Evolutionary conservation across 78 protist genomes (phyloP), one percentile per base, ranked within the genome.

Genomic region (Acrasis kona): DNA sequence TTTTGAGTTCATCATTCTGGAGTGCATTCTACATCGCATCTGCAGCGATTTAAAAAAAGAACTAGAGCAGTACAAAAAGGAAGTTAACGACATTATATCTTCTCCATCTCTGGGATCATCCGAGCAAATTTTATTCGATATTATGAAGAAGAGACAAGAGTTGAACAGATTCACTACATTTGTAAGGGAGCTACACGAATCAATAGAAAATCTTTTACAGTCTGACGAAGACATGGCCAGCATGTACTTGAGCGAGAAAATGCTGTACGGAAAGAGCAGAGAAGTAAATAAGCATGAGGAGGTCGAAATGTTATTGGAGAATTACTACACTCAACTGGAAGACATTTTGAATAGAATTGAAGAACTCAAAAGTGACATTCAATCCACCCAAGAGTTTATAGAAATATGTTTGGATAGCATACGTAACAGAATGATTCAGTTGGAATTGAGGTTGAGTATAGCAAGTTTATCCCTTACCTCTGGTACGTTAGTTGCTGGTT

Each of bases 181-280:
- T 50, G 61, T 50, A 50, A 50, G 34, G 19, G 61, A 50, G 19
- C 19, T 50, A 50, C 19, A 50, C 61, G 19, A 19, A 50, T 19
- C 61, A 50, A 50, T 19, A 50, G 61, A 19, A 50, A 50, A 67
- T 67, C 19, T 67, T 67, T 19, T 67, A 19, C 65, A 67, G 12
- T 67, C 71, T 19, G 71, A 67, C 28, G 71, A 67, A 19, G 71
- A 67, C 28, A 67, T 67, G 71, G 71, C 19, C 71, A 19, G 19
- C n/a, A 67, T 67, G 71, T 67, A 67, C 28, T 67, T 67, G 71
- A 67, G 66, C 28, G 19, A 19, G n/a, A 31, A 31, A 19, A 12
- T 28, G 28, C 19, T 67, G 19, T 50, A n/a, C 34, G 71, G 71
- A 19, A 19, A 67, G n/a, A 19, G 66, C 19, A 67, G 71, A 67